Evolutionary conservation across 768 basidiomycete species (phyloP).

Genomic region (Fomitopsis serialis): DNA sequence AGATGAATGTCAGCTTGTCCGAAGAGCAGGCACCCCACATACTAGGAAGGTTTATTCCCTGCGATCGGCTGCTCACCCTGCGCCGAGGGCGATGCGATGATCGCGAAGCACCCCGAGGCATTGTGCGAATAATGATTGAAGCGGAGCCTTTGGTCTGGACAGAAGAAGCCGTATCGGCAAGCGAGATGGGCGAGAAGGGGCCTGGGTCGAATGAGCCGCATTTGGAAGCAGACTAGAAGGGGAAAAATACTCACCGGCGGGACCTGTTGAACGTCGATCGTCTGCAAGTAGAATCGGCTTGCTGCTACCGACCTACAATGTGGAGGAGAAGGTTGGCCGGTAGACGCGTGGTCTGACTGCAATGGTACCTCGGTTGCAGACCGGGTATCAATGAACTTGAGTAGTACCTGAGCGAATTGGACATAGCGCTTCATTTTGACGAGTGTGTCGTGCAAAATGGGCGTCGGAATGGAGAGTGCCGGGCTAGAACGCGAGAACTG

Average conservation of each 20-base stretch:
- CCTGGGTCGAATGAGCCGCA: background rate
- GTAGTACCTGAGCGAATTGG: background rate
- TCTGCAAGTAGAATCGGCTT: background rate
- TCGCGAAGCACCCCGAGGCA: background rate
- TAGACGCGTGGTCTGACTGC: background rate
- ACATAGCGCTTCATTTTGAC: background rate
- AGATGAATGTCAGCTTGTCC: background rate
- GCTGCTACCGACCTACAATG: background rate
- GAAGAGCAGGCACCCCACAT: background rate
- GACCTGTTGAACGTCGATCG: background rate
- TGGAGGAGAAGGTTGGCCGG: background rate
- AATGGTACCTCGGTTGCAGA: background rate
- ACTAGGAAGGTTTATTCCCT: background rate
- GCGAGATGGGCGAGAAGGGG: background rate
- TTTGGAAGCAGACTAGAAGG: background rate
- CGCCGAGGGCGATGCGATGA: background rate
- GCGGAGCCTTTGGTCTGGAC: background rate
- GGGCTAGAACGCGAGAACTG: background rate
- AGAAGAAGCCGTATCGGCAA: background rate
- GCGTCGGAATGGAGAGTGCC: background rate
- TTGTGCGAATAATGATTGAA: background rate
- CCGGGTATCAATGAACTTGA: background rate
- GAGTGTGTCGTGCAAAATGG: background rate
- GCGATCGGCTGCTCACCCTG: background rate
- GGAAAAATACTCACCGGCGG: background rate